Percentiles rank a stretch among this genome's conserved stretches.
These are phyloP conservation scores for Dioszegia crocea DNA, from an alignment of 768 basidiomycete genomes.

Conservation along the genomic window DNA sequence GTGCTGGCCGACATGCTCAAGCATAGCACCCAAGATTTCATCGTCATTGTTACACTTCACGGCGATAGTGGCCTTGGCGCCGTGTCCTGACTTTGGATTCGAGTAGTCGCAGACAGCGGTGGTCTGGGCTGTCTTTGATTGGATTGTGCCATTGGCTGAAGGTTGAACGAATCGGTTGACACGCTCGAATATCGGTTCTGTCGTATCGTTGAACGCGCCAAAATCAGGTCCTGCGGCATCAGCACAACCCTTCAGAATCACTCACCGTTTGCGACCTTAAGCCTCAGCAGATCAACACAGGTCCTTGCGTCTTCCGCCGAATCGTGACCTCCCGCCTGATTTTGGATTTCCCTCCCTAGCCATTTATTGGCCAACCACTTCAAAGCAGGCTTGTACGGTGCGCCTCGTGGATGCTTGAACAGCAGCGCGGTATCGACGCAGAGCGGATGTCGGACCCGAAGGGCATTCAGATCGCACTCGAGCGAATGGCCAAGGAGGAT, in stretches of 20 bases:
- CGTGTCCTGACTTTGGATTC: constrained; percentile 77
- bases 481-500: constrained; percentile 93
- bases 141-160: not conserved
- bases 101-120: constrained; percentile 82
- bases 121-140: constrained; percentile 45
- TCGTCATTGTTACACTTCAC: constrained; percentile 71
- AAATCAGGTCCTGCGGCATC: constrained; percentile 60
- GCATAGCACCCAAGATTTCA: constrained; percentile 64
- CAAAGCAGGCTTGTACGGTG: constrained; percentile 87
- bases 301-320: constrained; percentile 92
- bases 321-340: constrained; percentile 65
- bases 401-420: constrained; percentile 88
- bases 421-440: constrained; percentile 88
- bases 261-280: constrained; percentile 71
- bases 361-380: constrained; percentile 97
- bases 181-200: constrained; percentile 82
- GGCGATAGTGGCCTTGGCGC: constrained; percentile 71
- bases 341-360: constrained; percentile 83
- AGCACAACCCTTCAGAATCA: not conserved
- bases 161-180: constrained; percentile 56
- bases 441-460: constrained; percentile 76
- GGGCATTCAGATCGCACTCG: constrained; percentile 84
- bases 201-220: constrained; percentile 79
- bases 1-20: constrained; percentile 61
- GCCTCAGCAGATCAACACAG: constrained; percentile 74